phyloP scores from a whole-genome alignment of 1,139 yeast genomes.

The Pichia sp. region DNA sequence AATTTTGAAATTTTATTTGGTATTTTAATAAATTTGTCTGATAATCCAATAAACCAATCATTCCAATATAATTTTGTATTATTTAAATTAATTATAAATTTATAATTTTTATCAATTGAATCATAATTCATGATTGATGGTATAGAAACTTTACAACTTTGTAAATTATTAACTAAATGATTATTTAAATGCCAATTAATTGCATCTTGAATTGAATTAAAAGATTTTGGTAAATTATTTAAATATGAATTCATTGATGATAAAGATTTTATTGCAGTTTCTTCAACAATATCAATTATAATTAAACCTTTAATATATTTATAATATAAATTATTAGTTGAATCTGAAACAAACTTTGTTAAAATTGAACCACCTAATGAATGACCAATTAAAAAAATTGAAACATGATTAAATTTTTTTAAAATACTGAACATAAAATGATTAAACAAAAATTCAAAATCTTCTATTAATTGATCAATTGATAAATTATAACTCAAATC shows the following conservation, averaged over 20 bases:
- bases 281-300: constrained; percentile 90
- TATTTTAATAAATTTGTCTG: constrained; percentile 46
- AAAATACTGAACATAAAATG: constrained; percentile 26
- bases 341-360: too few relatives aligned
- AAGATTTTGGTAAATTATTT: constrained; percentile 52
- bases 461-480: constrained; percentile 48
- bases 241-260: constrained; percentile 61
- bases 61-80: constrained; percentile 67
- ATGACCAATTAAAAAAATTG: constrained; percentile 66
- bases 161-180: constrained; percentile 45
- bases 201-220: constrained; percentile 49
- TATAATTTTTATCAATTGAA: constrained; percentile 36
- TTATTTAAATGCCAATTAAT: constrained; percentile 75
- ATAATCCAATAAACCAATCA: constrained; percentile 74
- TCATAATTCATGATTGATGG: too few relatives aligned
- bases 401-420: constrained; percentile 21
- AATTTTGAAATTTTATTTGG: constrained; percentile 52
- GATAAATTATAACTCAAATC: constrained; percentile 31
- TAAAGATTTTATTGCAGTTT: constrained; percentile 72
- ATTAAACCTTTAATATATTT: constrained; percentile 58
- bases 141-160: constrained; percentile 69
- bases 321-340: too few relatives aligned
- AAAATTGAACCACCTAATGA: constrained; percentile 88
- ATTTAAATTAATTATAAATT: constrained; percentile 62
- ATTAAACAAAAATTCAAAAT: constrained; percentile 45